Evolutionary conservation across 2,329 filamentous ascomycete genomes (phyloP).

Genomic region (Fusarium sp.): DNA sequence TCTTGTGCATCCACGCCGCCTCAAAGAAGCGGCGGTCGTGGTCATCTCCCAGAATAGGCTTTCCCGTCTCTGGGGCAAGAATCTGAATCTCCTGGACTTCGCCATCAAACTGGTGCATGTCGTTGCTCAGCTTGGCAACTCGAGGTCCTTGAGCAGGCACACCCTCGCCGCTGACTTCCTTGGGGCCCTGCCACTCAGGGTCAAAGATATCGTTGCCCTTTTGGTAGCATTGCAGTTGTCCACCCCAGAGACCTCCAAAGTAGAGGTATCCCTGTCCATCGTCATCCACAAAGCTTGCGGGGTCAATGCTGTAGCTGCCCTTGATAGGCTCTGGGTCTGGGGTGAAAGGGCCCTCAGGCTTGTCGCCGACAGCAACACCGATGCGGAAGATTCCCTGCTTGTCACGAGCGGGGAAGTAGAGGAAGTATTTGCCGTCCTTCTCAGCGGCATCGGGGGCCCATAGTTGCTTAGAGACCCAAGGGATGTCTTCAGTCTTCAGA

Average conservation of each 20-base stretch:
- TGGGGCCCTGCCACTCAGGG: constrained; percentile 61
- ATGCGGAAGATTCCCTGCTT: constrained; percentile 77
- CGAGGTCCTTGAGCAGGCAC: constrained; percentile 71
- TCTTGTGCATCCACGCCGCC: constrained; percentile 83
- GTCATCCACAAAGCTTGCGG: constrained; percentile 76
- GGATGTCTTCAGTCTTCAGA: constrained; percentile 72
- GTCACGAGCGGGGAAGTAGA: constrained; percentile 82
- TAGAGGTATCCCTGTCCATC: constrained; percentile 61
- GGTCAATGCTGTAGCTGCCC: constrained; percentile 81
- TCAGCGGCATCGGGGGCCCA: constrained; percentile 82
- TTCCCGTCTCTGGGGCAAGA: constrained; percentile 68
- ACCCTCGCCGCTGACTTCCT: constrained; percentile 68
- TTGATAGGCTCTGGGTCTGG: constrained; percentile 72
- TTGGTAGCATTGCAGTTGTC: constrained; percentile 81
- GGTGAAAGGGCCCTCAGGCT: constrained; percentile 75
- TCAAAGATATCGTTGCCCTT: constrained; percentile 66
- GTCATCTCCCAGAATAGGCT: constrained; percentile 72
- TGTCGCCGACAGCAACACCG: constrained; percentile 73
- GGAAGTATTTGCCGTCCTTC: constrained; percentile 76
- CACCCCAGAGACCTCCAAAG: constrained; percentile 84
- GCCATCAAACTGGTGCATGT: constrained; percentile 72
- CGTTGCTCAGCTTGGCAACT: constrained; percentile 70
- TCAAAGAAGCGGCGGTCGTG: constrained; percentile 83
- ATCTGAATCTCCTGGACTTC: constrained; percentile 71
- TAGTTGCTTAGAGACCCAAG: constrained; percentile 82